A percentile compares a stretch with the other conserved stretches of the same genome.
These are phyloP conservation scores for Thraustochytrium sp. DNA, from an alignment of 352 stramenopile genomes.

Conservation along the genomic window DNA sequence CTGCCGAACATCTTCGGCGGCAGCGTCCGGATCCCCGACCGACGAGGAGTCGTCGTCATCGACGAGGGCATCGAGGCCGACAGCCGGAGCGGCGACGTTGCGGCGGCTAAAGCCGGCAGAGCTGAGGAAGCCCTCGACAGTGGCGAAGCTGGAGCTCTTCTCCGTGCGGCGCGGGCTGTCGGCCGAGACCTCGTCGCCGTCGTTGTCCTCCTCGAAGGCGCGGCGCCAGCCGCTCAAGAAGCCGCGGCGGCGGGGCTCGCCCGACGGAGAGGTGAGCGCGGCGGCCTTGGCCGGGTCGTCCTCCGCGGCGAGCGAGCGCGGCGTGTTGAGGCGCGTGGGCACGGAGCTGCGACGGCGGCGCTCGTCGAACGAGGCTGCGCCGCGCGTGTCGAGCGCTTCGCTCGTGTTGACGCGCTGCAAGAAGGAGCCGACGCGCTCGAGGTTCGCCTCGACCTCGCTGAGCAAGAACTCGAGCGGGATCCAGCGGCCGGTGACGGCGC, in stretches of 20 bases:
- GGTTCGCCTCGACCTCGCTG: constrained; percentile 1
- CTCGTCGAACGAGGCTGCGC: background rate
- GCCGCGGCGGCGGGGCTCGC: too few species aligned
- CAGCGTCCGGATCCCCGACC: too few species aligned
- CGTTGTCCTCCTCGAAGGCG: background rate
- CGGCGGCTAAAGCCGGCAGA: too few species aligned
- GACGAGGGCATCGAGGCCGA: too few species aligned
- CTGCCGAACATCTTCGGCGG: too few species aligned
- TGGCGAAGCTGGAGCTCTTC: background rate
- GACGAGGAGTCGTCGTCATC: too few species aligned
- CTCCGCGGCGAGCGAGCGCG: background rate
- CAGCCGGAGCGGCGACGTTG: too few species aligned
- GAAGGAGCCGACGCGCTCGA: background rate
- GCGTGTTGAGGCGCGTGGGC: background rate
- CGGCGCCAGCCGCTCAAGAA: too few species aligned
- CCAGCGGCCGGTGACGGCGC: constrained; percentile 8
- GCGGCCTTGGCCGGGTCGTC: too few species aligned
- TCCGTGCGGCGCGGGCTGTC: background rate
- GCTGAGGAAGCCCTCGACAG: background rate
- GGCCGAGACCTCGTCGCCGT: background rate
- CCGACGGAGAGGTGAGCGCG: too few species aligned
- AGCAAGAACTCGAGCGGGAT: constrained; percentile 8
- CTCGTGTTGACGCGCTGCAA: background rate
- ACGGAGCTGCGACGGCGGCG: background rate
- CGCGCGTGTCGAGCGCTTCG: background rate